Percentiles rank a stretch among this genome's conserved stretches.
phyloP scores from a whole-genome alignment of 805 yeast species.

The Kodamaea hsintzibuensis region DNA sequence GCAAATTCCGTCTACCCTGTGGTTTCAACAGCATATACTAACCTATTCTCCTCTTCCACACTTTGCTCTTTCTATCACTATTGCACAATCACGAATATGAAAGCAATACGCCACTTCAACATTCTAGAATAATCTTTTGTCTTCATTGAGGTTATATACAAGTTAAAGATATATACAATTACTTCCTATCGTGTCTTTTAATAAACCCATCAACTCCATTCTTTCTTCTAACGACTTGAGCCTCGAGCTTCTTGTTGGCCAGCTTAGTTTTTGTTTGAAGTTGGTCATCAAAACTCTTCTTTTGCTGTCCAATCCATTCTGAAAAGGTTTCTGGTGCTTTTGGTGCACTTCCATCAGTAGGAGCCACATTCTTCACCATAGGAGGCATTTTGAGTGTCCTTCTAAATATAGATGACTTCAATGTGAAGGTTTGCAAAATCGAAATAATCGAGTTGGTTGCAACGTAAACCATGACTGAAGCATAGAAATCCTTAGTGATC shows the following conservation, averaged over 20 bases:
- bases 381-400: conserved; percentile 57
- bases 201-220: conserved; percentile 34
- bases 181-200: conserved; percentile 32
- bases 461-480: conserved; percentile 84
- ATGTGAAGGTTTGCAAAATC: conserved; percentile 64
- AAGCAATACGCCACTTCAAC: too few species aligned
- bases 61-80: too few species aligned
- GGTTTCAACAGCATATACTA: too few species aligned
- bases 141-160: background rate
- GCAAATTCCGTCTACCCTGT: too few species aligned
- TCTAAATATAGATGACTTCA: conserved; percentile 64
- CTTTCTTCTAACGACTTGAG: conserved; percentile 32
- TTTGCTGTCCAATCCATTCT: conserved; percentile 39
- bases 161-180: background rate
- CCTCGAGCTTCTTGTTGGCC: conserved; percentile 38
- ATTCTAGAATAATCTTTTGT: too few species aligned
- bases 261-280: conserved; percentile 35
- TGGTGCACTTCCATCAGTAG: conserved; percentile 11
- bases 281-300: conserved; percentile 30
- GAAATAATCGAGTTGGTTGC: conserved; percentile 79
- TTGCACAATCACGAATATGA: too few species aligned
- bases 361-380: conserved; percentile 48
- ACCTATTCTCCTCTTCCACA: too few species aligned
- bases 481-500: conserved; percentile 83
- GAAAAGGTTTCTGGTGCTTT: conserved; percentile 33